Evolutionary conservation across 2,329 filamentous ascomycete genomes (phyloP), one percentile per base, ranked within the genome.

Genomic region (Venturia asperata): DNA sequence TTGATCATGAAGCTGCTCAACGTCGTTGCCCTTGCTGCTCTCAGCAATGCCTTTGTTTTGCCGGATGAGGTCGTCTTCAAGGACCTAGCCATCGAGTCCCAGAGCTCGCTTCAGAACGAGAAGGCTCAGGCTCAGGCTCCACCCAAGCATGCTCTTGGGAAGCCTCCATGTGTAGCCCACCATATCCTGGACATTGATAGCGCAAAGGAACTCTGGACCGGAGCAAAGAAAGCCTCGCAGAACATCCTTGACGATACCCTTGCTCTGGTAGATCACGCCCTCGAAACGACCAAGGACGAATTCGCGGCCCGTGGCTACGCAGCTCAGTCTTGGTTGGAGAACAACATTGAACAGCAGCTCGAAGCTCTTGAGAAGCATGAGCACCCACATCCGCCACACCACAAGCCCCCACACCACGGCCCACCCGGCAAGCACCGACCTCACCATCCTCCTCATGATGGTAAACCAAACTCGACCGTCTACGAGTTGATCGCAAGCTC

Each of bases 401-500:
- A 71, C 30, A 65, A 67, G 45, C 71, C 69, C 27, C 71, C 69
- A 0, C 68, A 71, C 64, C 64, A 70, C 56, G 63, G 64, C 1
- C 66, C 66, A 30, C 52, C 52, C 5, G 17, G 30, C 30, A 58
- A 58, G 17, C 68, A 66, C 61, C 69, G 34, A 27, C 69, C 67
- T 58, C 71, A 72, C 63, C 68, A 74, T 60, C 71, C 68, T 21
- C 76, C 74, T 21, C 75, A 75, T 60, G 71, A 73, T 49, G 73
- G 76, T 61, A 70, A 72, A 49, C 74, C 75, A 43, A 88, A 91
- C 72, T 77, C 82, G 72, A 95, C 91, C 24, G 84, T 96, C 56
- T 96, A 92, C 76, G 80, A 96, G 75, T 78, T 92, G 67, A 90
- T 96, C 74, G 79, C 83, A n/a, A 78, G 83, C 70, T 88, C 84